Percentiles rank a stretch among this genome's conserved stretches.
These are phyloP conservation scores for Hericium rajendrae DNA, from an alignment of 768 basidiomycete genomes.

Conservation along the genomic window DNA sequence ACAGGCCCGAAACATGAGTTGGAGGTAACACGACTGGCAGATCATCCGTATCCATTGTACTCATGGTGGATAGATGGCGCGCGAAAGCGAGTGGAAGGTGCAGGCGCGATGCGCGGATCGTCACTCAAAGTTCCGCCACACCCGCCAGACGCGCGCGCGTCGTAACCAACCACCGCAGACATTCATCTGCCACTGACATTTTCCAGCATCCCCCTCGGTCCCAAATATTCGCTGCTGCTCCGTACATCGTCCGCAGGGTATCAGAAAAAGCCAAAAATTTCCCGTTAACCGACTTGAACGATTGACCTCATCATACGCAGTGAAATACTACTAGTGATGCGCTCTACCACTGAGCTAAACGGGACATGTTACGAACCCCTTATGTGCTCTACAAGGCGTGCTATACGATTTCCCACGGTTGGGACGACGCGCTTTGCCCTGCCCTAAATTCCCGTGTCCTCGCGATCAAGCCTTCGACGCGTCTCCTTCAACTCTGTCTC, in stretches of 20 bases:
- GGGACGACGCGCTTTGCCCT: not conserved
- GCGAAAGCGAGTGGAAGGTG: not conserved
- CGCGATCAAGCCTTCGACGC: not conserved
- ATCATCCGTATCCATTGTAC: constrained; percentile 73
- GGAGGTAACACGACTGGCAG: constrained; percentile 65
- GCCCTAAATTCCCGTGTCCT: not conserved
- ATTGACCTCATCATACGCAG: constrained; percentile 22
- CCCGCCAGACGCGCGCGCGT: no score
- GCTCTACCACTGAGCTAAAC: constrained; percentile 40
- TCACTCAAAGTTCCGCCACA: not conserved
- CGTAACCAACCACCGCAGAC: no score
- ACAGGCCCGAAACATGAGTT: constrained; percentile 62
- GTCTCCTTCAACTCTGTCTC: constrained; percentile 2
- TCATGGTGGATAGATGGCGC: constrained; percentile 22
- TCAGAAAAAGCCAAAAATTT: constrained; percentile 15
- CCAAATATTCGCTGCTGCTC: not conserved
- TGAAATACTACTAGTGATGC: constrained; percentile 36
- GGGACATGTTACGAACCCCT: not conserved
- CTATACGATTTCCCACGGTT: not conserved
- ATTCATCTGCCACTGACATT: no score
- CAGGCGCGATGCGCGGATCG: not conserved
- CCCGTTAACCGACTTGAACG: constrained; percentile 34
- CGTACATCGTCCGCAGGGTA: not conserved
- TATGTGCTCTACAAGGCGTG: no score
- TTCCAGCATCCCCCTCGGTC: no score